Base-by-base conservation (phyloP, 2,329 filamentous ascomycete species). In the Xylariaceae sp. region DNA sequence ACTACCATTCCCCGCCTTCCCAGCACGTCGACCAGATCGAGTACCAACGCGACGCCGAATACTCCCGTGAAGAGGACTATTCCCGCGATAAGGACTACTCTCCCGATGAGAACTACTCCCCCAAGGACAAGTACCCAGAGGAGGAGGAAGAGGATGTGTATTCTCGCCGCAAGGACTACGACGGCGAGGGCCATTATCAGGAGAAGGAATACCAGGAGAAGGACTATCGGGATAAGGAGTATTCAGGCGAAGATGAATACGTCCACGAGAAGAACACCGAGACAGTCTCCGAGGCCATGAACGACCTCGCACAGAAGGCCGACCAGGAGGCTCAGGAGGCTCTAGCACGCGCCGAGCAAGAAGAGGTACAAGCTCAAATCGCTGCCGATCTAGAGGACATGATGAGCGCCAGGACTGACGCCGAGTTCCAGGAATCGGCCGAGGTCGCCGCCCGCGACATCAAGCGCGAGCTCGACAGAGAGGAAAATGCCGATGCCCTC, bases 221-320 rank as follows among this genome's bases (percentile, higher is more conserved):
- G 51, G 45, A 51, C 18, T 50, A 48, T 18, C 39, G 43, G 14
- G 44, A 42, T 6, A 38, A 22, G 12, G 52, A 52, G 35, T 52
- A 52, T 42, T 47, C 48, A 7, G 49, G 40, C 22, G 40, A 38
- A 3, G 45, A 55, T 33, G 49, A 52, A 19, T 47, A 53, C 14
- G 40, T 33, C 5, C 50, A 53, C n/a, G 56, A 56, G 47, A 62
- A 68, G 41, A 66, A 70, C 46, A 81, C 75, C 57, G 85, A 89
- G 67, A 86, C 84, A 44, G 86, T 94, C 30, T 76, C 86, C 17
- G 82, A 89, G 48, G 84, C 86, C 22, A 75, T 90, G 38, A 79
- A 75, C 56, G 83, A 83, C 39, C 73, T 90, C 55, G 86, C 85
- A 39, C 66, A 67, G 44, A 70, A 72, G 58, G 76, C 68, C 17